phyloP scores from a whole-genome alignment of 2,329 filamentous ascomycete genomes.

The Colletotrichum endophyticum region DNA sequence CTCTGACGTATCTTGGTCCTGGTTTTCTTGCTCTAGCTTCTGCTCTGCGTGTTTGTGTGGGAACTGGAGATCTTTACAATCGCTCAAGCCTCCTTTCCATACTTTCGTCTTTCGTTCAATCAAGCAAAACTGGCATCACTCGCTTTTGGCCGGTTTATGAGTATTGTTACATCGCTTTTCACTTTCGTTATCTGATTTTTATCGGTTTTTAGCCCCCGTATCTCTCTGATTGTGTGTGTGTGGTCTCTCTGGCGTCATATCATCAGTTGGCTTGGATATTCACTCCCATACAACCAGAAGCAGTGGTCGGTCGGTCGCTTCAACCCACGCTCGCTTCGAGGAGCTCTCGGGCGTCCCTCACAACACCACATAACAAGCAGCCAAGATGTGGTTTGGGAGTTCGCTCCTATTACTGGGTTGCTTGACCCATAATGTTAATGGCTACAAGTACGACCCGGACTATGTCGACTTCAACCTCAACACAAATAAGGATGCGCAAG shows the following conservation, averaged over 20 bases:
- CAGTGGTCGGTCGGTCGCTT: background rate
- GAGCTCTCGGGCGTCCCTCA: slow-evolving; percentile 14
- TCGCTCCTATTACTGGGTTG: slow-evolving; percentile 14
- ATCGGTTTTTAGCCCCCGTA: background rate
- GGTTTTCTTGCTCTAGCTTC: slow-evolving; percentile 11
- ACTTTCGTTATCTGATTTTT: background rate
- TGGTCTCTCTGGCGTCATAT: background rate
- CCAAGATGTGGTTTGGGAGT: slow-evolving; percentile 18
- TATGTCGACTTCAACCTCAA: slow-evolving; percentile 63
- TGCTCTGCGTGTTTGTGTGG: slow-evolving; percentile 13
- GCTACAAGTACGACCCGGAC: slow-evolving; percentile 28
- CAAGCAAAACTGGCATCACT: slow-evolving; percentile 13
- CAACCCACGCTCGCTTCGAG: slow-evolving; percentile 11
- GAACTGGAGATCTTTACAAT: slow-evolving; percentile 16
- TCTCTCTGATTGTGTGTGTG: background rate
- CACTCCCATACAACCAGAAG: background rate
- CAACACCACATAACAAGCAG: background rate
- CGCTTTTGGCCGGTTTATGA: slow-evolving; percentile 17
- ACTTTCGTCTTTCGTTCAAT: slow-evolving; percentile 18
- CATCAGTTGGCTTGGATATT: background rate
- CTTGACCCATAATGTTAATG: slow-evolving; percentile 22
- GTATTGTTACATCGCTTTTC: background rate
- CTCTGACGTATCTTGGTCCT: slow-evolving; percentile 20
- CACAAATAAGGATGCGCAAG: slow-evolving; percentile 56
- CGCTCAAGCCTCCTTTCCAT: slow-evolving; percentile 14